A percentile compares a stretch with the other conserved stretches of the same genome.
These are phyloP conservation scores for Trichoderma sp. DNA, from an alignment of 2,329 filamentous ascomycete species.

Conservation along the genomic window DNA sequence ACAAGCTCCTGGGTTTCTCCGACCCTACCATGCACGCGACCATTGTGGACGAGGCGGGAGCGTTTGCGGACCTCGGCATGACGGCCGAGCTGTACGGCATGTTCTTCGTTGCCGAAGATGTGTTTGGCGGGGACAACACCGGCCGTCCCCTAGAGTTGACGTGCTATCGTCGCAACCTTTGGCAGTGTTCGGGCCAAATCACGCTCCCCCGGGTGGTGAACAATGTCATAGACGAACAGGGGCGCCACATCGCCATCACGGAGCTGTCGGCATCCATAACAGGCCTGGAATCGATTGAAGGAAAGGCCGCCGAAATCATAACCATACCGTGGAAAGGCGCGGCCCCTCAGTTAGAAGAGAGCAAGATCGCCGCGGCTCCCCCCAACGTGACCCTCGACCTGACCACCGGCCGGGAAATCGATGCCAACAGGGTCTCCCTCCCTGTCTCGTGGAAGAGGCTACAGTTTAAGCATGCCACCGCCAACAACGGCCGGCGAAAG, in stretches of 20 bases:
- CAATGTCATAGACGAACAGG: slow-evolving; percentile 72
- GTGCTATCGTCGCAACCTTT: slow-evolving; percentile 92
- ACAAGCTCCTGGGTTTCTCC: slow-evolving; percentile 76
- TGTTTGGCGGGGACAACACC: slow-evolving; percentile 63
- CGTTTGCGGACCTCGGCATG: slow-evolving; percentile 66
- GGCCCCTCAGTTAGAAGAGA: slow-evolving; percentile 57
- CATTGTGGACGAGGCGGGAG: slow-evolving; percentile 66
- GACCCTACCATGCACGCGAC: slow-evolving; percentile 61
- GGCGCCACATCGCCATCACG: slow-evolving; percentile 74
- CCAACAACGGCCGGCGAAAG: slow-evolving; percentile 92
- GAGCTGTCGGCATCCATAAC: slow-evolving; percentile 81
- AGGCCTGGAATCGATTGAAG: slow-evolving; percentile 88
- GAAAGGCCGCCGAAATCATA: slow-evolving; percentile 90
- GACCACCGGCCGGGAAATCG: slow-evolving; percentile 66
- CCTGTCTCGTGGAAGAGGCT: slow-evolving; percentile 91
- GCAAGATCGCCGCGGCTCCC: slow-evolving; percentile 54
- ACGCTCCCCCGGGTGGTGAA: slow-evolving; percentile 73
- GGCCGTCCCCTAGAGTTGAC: slow-evolving; percentile 77
- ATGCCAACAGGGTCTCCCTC: slow-evolving; percentile 76
- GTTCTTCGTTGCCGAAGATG: slow-evolving; percentile 85
- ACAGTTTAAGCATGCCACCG: slow-evolving; percentile 94
- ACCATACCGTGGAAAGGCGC: slow-evolving; percentile 93
- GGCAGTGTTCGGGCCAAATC: slow-evolving; percentile 89
- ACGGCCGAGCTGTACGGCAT: slow-evolving; percentile 80
- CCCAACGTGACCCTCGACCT: slow-evolving; percentile 59